Evolutionary conservation across 768 basidiomycete genomes (phyloP).

Genomic region (Phlebiopsis flavidoalba): DNA sequence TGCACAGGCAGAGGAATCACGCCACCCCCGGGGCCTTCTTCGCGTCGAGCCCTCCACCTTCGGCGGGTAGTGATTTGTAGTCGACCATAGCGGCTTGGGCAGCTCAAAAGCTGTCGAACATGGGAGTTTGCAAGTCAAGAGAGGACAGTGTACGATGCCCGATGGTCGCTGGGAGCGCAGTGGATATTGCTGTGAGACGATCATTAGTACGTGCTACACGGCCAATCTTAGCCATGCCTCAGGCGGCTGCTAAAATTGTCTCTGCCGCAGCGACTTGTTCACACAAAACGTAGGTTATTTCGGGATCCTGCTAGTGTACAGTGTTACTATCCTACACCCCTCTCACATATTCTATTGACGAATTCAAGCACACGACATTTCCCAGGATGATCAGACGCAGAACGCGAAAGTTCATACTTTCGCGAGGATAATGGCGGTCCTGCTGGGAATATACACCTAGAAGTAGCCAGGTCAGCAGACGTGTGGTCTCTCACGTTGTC

Average conservation of each 20-base stretch:
- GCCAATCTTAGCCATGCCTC: neutral
- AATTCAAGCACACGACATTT: too few relatives aligned
- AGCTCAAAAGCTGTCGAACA: neutral
- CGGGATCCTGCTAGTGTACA: neutral
- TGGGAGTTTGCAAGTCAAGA: neutral
- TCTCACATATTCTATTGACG: neutral
- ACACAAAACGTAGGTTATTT: neutral
- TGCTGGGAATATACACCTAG: slow-evolving; percentile 68
- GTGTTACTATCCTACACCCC: neutral
- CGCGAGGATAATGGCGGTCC: slow-evolving; percentile 62
- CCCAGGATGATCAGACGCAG: too few relatives aligned
- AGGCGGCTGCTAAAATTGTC: neutral
- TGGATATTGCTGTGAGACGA: slow-evolving; percentile 1
- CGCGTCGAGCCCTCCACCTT: neutral
- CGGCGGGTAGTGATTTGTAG: slow-evolving; percentile 2
- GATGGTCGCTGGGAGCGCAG: neutral
- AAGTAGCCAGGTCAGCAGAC: neutral
- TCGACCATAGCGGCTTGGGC: neutral
- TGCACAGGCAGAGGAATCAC: slow-evolving; percentile 10
- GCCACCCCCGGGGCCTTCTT: slow-evolving; percentile 4
- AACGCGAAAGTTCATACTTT: slow-evolving; percentile 24
- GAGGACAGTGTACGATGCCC: neutral
- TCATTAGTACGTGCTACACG: neutral
- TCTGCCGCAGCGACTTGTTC: neutral
- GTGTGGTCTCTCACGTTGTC: neutral